Evolutionary conservation across 73 alveolate genomes (phyloP).

Genomic region (Tetrahymena malaccensis): DNA sequence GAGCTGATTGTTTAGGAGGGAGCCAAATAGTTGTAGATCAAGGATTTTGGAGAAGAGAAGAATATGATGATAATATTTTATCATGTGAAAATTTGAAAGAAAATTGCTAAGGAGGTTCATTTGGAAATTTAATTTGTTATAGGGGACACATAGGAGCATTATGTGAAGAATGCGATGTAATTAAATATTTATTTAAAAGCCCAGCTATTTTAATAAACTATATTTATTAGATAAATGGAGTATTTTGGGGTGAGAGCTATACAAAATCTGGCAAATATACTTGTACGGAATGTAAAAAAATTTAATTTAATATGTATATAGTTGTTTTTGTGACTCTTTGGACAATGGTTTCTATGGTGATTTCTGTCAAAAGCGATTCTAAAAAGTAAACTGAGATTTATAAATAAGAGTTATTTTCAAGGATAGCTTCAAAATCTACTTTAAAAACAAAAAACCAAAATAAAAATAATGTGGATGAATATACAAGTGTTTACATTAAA

Average conservation of each 20-base stretch:
- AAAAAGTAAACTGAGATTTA: no score
- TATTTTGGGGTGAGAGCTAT: neutral
- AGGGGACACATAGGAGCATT: neutral
- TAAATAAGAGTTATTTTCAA: neutral
- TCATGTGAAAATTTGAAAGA: neutral
- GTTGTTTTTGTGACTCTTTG: neutral
- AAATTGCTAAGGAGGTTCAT: neutral
- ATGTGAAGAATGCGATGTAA: neutral
- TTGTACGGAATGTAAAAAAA: neutral
- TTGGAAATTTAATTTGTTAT: neutral
- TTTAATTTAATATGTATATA: neutral
- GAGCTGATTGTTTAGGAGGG: conserved; percentile 41
- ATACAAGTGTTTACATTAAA: neutral
- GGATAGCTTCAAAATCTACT: neutral
- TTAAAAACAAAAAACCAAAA: no score
- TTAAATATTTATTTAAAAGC: no score
- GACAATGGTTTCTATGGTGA: neutral
- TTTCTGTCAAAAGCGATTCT: neutral
- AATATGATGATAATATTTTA: conserved; percentile 23
- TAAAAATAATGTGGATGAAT: neutral
- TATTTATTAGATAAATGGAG: neutral
- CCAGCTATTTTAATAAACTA: no score
- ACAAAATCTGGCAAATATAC: neutral
- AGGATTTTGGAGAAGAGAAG: conserved; percentile 49
- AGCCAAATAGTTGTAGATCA: neutral